Base-by-base conservation (phyloP, 1,284 basidiomycete species). In the Cryptococcus hybrid region DNA sequence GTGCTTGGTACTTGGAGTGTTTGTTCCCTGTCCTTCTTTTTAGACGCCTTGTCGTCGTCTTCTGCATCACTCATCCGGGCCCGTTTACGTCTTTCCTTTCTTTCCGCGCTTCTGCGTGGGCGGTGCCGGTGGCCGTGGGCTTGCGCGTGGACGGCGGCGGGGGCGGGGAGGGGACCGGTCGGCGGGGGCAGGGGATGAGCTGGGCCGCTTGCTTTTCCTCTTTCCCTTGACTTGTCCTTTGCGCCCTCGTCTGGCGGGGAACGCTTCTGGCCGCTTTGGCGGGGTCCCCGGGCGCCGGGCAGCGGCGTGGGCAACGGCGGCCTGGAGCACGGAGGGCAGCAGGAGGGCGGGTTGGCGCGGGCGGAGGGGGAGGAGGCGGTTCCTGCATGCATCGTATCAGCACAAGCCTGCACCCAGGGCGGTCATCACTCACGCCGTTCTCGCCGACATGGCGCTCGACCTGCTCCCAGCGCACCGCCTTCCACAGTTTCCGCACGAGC, bases 381-480 rank as follows among this genome's bases (percentile, higher is more conserved):
- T 68, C 63, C 68, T 69, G 36, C 37, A 51, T 36, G 37, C 8
- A 34, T 6, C 39, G 9, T 35, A 1, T 7, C 13, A 44, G n/a
- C 18, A 42, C 13, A 24, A 40, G 38, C 44, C 30, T 18, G 9
- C 36, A 13, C 15, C 6, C 34, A 47, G 18, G 37, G 47, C 24
- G 24, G 24, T 24, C 24, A 24, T 24, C 24, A 63, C 68, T 63
- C 49, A 69, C 70, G 15, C 68, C 66, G 45, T 60, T 65, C 6
- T 59, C 15, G 3, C 54, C 51, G 3, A 73, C 58, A 54, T 76
- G 75, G n/a, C 71, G 56, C 50, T 76, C 73, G 2, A 76, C 67
- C 49, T 76, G 71, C 45, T 76, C 73, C 72, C 73, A 76, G 18
- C 73, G 55, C 3, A 77, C 38, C 0, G 66, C 72, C 55, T 76